A percentile compares a stretch with the other conserved stretches of the same genome.
Evolutionary conservation across 2,329 filamentous ascomycete species (phyloP).

Genomic region (Phyllosticta capitalensis): DNA sequence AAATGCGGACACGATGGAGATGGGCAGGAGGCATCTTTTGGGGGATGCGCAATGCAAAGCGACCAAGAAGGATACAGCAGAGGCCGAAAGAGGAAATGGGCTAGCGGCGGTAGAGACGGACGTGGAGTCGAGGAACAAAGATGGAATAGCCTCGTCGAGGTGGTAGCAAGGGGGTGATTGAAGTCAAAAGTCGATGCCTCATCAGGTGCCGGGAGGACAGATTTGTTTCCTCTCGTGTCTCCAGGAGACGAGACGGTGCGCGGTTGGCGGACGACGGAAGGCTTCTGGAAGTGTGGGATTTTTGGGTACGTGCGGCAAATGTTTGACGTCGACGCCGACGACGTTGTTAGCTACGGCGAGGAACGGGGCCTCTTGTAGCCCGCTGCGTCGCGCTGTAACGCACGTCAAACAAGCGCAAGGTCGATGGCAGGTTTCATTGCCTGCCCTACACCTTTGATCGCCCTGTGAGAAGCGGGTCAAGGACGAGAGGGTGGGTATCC

Average conservation of each 20-base stretch:
- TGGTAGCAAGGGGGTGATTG: not conserved
- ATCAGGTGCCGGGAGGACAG: not conserved
- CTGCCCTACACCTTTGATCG: conserved; percentile 4
- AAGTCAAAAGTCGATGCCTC: not conserved
- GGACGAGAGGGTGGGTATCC: not conserved
- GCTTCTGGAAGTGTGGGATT: not conserved
- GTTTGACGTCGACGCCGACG: not conserved
- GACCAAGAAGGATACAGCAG: not conserved
- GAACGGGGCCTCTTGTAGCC: conserved; percentile 6
- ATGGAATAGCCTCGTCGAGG: not conserved
- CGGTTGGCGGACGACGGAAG: not conserved
- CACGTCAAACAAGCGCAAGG: conserved; percentile 8
- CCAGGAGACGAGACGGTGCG: not conserved
- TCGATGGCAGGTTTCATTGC: conserved; percentile 7
- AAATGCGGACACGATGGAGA: not conserved
- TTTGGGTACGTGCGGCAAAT: not conserved
- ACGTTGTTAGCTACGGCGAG: not conserved
- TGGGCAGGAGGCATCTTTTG: not conserved
- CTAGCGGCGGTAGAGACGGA: not conserved
- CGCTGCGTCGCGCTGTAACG: conserved; percentile 4
- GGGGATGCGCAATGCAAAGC: not conserved
- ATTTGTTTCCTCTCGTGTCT: not conserved
- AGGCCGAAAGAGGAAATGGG: not conserved
- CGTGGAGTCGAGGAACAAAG: not conserved
- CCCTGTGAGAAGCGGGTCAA: not conserved